Evolutionary conservation across 208 protist genomes (phyloP), one percentile per base, ranked within the genome.

Genomic region (Trichomonas gallinae): DNA sequence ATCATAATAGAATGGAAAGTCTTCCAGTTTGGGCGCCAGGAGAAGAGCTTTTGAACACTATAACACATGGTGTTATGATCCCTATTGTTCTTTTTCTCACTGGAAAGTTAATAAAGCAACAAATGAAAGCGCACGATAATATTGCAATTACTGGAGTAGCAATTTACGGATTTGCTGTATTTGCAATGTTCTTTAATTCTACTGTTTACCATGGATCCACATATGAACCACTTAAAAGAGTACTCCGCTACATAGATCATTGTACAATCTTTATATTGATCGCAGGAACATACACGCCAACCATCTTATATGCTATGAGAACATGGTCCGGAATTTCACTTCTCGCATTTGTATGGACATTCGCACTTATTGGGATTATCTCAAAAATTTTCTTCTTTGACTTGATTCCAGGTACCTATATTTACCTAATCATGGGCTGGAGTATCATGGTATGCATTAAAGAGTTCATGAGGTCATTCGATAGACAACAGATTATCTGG

Each of bases 381-480:
- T 58, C 44, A 34, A 93, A 93, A 93, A 93, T 93, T 15, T 93
- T 93, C 15, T 51, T 48, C 44, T 93, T 93, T 15, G 87, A 93
- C 38, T 17, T 10, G 2, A 38, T 93, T 51, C 2, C 9, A 51
- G 17, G n/a, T 0, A 51, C 44, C 0, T 38, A 51, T 17, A 38
- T 51, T 48, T 48, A n/a, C 31, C 17, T 93, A 58, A 26, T 6
- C 45, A 51, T 93, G 87, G 44, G 44, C 2, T 51, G 87, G 40
- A 38, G 17, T 15, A 38, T n/a, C 26, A 13, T 51, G 21, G 42
- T 93, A 17, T 46, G 34, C 9, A 40, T 40, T 10, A 89, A 46
- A 45, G 13, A 42, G 26, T 46, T 89, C 13, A 8, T 10, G 34
- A 89, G 17, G 46, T 44, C 13, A 0, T n/a, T 89, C 10, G 26